phyloP scores from a whole-genome alignment of 495 filamentous ascomycete species.

The Penicillium macrosclerotiorum region DNA sequence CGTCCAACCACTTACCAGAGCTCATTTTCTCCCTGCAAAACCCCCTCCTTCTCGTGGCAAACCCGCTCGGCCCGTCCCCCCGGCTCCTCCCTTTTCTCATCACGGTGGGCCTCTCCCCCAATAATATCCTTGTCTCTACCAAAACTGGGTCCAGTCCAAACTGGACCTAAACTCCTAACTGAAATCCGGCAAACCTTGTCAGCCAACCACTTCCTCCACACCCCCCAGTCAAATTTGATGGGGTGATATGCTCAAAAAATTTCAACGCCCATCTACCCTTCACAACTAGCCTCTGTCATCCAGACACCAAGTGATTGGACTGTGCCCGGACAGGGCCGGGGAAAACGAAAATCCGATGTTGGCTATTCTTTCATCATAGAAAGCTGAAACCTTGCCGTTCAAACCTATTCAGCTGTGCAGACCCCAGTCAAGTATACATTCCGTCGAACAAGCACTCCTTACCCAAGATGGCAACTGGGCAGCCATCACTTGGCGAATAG shows the following conservation, averaged over 20 bases:
- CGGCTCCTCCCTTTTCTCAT: constrained; percentile 20
- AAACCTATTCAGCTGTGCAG: no score
- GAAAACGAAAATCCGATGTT: constrained; percentile 9
- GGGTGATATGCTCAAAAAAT: background rate
- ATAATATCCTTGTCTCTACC: background rate
- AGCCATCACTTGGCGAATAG: no score
- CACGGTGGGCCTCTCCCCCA: constrained; percentile 9
- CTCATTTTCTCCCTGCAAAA: constrained; percentile 2
- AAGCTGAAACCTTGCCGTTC: no score
- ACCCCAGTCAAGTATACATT: no score
- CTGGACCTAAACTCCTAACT: background rate
- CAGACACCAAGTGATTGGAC: constrained; percentile 10
- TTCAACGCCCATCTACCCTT: background rate
- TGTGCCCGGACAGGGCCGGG: background rate
- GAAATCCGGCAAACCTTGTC: background rate
- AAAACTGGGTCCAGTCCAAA: background rate
- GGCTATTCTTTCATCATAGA: no score
- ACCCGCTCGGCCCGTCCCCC: constrained; percentile 30
- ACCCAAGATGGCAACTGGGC: no score
- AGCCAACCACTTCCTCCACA: background rate
- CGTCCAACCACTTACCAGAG: no score
- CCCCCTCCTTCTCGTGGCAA: constrained; percentile 15
- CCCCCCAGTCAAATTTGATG: background rate
- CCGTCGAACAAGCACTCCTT: no score
- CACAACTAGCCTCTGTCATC: constrained; percentile 1